Base-by-base conservation (phyloP, 495 filamentous ascomycete genomes). In the Physcia stellaris region DNA sequence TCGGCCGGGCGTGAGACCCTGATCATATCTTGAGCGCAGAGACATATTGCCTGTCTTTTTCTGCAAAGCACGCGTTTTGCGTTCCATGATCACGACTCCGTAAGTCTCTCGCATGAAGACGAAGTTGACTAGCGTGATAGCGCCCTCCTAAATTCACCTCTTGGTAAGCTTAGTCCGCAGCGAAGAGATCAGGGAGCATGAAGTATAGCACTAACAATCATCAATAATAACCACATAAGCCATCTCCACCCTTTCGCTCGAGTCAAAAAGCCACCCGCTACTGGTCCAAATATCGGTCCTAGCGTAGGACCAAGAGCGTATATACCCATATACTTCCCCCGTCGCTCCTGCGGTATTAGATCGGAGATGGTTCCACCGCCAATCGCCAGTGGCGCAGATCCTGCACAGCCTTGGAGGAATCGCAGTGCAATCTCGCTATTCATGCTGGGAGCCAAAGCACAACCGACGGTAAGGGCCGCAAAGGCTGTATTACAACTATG, bases 151-250 rank as follows among this genome's bases (percentile, higher is more conserved):
- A 28, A 71, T 54, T 12, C 60, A 43, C 31, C 78, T 64, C 38
- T 70, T 63, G 1, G 71, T 70, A 0, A 70, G 62, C 2, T 73
- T 79, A 0, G 68, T 62, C 2, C 79, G 56, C 22, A 88, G 86
- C 37, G 92, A 54, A 6, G 80, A 72, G 13, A 93, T 58, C 83
- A n/a, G n/a, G n/a, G n/a, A n/a, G n/a, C 86, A 93, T 53, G 80
- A 82, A n/a, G 74, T 78, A 83, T 83, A 92, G 21, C 82, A 58
- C 86, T 86, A 94, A 6, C 84, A 83, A 18, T 86, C 66, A 48
- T 80, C 77, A 16, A 58, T 81, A 61, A 40, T 56, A 72, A 11
- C 11, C 24, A 28, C 21, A 24, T 43, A 13, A 41, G 16, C 34
- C 22, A 5, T 21, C 32, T 21, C 2, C 4, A 4, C 4, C 15